phyloP scores from a whole-genome alignment of 306 rosid genomes.

The Fagus sylvatica region DNA sequence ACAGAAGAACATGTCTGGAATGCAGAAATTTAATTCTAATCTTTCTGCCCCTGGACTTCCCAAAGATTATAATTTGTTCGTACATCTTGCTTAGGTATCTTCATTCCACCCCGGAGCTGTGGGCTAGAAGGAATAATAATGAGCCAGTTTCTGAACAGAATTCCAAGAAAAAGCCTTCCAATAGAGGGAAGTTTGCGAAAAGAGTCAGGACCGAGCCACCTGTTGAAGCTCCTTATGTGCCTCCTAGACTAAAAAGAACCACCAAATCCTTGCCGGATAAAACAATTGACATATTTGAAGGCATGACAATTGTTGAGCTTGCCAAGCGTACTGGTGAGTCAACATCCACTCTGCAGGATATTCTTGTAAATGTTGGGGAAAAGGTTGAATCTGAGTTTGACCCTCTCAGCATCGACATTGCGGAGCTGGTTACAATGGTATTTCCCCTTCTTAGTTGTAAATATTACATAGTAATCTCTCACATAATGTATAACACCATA shows the following conservation, averaged over 20 bases:
- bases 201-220: conserved; percentile 62
- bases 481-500: background rate
- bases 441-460: conserved; percentile 22
- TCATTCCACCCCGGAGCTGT: conserved; percentile 57
- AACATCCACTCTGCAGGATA: conserved; percentile 56
- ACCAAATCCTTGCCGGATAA: conserved; percentile 52
- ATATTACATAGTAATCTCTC: conserved; percentile 12
- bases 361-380: conserved; percentile 80
- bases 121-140: conserved; percentile 45
- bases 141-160: conserved; percentile 42
- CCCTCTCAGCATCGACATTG: conserved; percentile 67
- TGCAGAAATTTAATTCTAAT: background rate
- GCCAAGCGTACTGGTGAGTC: conserved; percentile 76
- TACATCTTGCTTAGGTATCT: conserved; percentile 47
- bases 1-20: background rate
- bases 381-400: conserved; percentile 82
- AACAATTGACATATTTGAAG: conserved; percentile 84
- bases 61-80: conserved; percentile 20
- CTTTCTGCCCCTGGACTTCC: background rate
- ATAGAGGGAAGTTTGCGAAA: conserved; percentile 61
- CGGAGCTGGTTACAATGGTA: conserved; percentile 92
- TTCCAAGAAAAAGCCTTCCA: conserved; percentile 46
- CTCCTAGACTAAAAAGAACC: conserved; percentile 48
- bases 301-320: conserved; percentile 83
- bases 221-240: conserved; percentile 74